Conservation (phyloP, 768 basidiomycete species). For the Erythrobasidium yunnanense region DNA sequence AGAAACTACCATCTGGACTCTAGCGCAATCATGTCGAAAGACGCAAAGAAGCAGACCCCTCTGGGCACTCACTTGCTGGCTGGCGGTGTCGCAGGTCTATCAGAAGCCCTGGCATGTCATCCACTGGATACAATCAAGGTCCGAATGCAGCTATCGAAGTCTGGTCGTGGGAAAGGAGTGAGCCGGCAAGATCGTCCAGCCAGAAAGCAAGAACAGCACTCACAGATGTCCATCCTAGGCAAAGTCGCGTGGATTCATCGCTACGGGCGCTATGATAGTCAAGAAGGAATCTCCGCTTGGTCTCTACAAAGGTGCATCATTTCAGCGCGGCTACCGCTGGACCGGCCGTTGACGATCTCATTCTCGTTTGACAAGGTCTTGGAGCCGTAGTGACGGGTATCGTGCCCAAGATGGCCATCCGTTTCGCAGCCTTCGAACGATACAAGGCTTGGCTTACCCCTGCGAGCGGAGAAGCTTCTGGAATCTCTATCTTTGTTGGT, state of each 20-base stretch:
- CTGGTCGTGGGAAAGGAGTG: constrained; percentile 70
- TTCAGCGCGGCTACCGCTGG: too few relatives aligned
- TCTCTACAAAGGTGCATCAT: constrained; percentile 73
- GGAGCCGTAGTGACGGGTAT: constrained; percentile 94
- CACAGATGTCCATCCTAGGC: constrained; percentile 49
- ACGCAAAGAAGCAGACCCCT: constrained; percentile 42
- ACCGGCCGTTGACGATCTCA: too few relatives aligned
- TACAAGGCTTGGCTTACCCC: constrained; percentile 78
- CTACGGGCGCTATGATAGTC: constrained; percentile 78
- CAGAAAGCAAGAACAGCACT: too few relatives aligned
- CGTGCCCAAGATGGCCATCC: constrained; percentile 98
- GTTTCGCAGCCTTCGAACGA: constrained; percentile 92
- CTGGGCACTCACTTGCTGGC: constrained; percentile 66
- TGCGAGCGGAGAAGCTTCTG: constrained; percentile 60
- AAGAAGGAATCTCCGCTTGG: constrained; percentile 86
- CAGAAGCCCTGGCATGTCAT: constrained; percentile 60
- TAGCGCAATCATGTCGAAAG: constrained; percentile 7
- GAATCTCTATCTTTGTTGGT: constrained; percentile 79
- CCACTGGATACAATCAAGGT: constrained; percentile 93
- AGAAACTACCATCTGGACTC: not conserved
- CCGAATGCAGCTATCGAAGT: constrained; percentile 81
- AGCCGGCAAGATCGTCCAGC: too few relatives aligned
- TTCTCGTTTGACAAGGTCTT: constrained; percentile 45
- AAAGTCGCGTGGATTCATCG: constrained; percentile 81
- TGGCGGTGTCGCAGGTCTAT: constrained; percentile 84